Percentiles rank a stretch among this genome's conserved stretches.
Conservation (phyloP, 2,329 filamentous ascomycete genomes). For the Cercospora sp. region DNA sequence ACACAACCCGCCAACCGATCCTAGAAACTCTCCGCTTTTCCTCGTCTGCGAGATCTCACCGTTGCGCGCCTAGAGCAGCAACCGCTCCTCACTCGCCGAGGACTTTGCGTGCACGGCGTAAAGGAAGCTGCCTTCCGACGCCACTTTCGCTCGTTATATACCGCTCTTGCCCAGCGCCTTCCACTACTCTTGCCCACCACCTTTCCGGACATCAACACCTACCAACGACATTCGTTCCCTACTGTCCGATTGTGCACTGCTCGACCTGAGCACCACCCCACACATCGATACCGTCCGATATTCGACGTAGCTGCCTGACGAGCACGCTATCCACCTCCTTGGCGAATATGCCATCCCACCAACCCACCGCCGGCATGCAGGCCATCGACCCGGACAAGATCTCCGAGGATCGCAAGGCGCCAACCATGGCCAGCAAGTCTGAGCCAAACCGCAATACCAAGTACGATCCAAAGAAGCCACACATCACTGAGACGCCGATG, state of each 20-base stretch:
- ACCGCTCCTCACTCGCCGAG: conserved; percentile 7
- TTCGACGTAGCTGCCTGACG: background rate
- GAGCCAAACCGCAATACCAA: conserved; percentile 55
- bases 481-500: conserved; percentile 81
- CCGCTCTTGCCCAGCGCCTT: conserved; percentile 4
- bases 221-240: background rate
- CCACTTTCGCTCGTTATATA: conserved; percentile 12
- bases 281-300: conserved; percentile 2
- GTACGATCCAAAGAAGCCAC: conserved; percentile 69
- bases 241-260: background rate
- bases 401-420: conserved; percentile 20
- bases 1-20: conserved; percentile 11
- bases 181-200: conserved; percentile 1
- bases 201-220: background rate
- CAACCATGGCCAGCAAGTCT: conserved; percentile 23
- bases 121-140: conserved; percentile 6
- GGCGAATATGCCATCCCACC: conserved; percentile 53
- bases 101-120: background rate
- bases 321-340: background rate
- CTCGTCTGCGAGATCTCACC: background rate
- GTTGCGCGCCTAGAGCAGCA: background rate
- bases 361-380: conserved; percentile 42
- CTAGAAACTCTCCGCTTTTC: conserved; percentile 11
- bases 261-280: background rate
- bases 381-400: conserved; percentile 24